Evolutionary conservation across 345 rosid genomes (phyloP), one percentile per base, ranked within the genome.

Genomic region (Jatropha curcas): DNA sequence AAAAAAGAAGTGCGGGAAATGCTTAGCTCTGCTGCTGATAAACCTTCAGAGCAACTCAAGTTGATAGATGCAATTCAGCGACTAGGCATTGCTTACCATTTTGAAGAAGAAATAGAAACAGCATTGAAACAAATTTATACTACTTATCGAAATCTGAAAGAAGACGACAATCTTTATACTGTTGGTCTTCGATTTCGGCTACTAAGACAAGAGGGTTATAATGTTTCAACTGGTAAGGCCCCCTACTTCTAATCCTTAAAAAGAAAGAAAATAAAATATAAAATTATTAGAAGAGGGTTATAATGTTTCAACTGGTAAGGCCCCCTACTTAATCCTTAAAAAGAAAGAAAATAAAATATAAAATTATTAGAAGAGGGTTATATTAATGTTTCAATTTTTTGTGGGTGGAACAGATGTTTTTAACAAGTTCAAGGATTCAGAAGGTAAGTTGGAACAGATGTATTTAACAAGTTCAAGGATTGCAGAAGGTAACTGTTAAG

Each of bases 111-210:
- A 45, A 74, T 81, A 8, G 61, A 71, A 30, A 39, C 16, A 6
- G 35, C 24, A 10, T n/a, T 77, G 25, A 20, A 41, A 16, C 46
- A 59, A 12, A 28, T 66, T 17, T 55, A 39, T 11, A 45, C n/a
- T 1, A 45, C 16, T 13, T 34, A 27, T 19, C 52, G 27, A 27
- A 20, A 24, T 25, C 39, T 7, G 3, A 24, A 14, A n/a, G 25
- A 16, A 10, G 46, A 46, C 1, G 66, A 55, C 1, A 63, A 71
- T 4, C 73, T 78, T 13, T 3, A 22, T 53, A 57, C 60, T 1
- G 60, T 25, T 19, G 71, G 81, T 59, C 69, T 77, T 34, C 58
- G 41, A 46, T 81, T 81, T 59, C 78, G 73, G 1, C 17, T 77
- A 48, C 61, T 73, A 9, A 62, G 81, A 25, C 63, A 81, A 58